phyloP scores from a whole-genome alignment of 1,139 yeast genomes.

The Citeromyces hawaiiensis region DNA sequence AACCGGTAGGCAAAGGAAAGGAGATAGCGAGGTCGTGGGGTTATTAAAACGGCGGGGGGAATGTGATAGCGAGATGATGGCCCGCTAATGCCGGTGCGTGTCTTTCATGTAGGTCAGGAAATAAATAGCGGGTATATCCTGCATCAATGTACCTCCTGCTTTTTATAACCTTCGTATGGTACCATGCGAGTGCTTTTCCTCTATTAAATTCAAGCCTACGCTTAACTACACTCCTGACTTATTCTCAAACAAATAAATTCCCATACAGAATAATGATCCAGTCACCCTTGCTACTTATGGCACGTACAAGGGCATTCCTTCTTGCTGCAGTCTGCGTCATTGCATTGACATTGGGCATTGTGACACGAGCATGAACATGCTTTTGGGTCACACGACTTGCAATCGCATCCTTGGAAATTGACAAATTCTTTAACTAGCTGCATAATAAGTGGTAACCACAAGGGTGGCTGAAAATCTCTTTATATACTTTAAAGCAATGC shows the following conservation, averaged over 20 bases:
- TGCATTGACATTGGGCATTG: neutral
- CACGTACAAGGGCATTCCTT: neutral
- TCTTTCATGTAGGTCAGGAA: no score
- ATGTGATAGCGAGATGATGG: no score
- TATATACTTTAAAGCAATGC: neutral
- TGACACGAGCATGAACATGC: neutral
- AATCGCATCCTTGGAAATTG: neutral
- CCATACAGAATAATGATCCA: neutral
- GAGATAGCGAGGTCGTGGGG: neutral
- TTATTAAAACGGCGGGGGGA: no score
- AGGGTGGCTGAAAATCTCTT: neutral
- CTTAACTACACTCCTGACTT: no score
- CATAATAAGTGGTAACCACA: neutral
- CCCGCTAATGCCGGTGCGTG: no score
- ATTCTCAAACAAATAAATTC: no score
- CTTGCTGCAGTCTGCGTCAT: neutral
- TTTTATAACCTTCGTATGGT: no score
- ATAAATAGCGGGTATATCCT: no score
- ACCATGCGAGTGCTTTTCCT: no score
- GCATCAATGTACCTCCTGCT: no score
- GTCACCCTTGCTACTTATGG: neutral
- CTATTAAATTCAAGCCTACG: no score
- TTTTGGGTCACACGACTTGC: neutral
- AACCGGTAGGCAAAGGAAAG: neutral
- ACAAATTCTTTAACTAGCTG: neutral